These are phyloP conservation scores for Leucosporidium creatinivorum DNA, from an alignment of 768 basidiomycete genomes.

Conservation along the genomic window DNA sequence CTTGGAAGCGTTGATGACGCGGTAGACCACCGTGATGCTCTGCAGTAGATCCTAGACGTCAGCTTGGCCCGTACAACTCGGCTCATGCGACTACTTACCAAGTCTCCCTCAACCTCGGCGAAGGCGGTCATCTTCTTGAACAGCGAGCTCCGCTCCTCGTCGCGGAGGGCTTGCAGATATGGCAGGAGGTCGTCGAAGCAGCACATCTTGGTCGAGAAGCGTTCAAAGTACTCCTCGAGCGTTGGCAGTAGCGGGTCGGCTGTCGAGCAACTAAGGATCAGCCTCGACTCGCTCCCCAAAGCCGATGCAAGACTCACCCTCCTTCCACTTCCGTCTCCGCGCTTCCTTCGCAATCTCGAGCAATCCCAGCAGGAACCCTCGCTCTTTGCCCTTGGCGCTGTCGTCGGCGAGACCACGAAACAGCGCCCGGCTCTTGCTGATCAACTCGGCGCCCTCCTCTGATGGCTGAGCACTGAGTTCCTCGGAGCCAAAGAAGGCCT, in stretches of 20 bases:
- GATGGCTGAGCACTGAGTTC: background rate
- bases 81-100: conserved; percentile 39
- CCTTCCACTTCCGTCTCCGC: conserved; percentile 35
- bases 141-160: conserved; percentile 52
- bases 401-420: conserved; percentile 18
- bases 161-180: conserved; percentile 49
- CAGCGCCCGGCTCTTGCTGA: background rate
- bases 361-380: conserved; percentile 64
- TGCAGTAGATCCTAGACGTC: conserved; percentile 41
- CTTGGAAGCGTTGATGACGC: conserved; percentile 67
- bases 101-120: background rate
- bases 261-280: conserved; percentile 32
- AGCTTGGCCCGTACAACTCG: conserved; percentile 15
- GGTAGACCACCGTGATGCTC: conserved; percentile 50
- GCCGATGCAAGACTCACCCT: conserved; percentile 34
- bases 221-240: conserved; percentile 61
- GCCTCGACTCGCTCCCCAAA: conserved; percentile 35
- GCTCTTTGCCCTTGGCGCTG: conserved; percentile 51
- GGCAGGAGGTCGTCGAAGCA: conserved; percentile 78
- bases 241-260: conserved; percentile 38
- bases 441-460: background rate
- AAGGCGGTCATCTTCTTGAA: conserved; percentile 44
- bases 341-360: conserved; percentile 58
- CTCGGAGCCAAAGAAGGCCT: background rate
- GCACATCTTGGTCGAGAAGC: conserved; percentile 71